Evolutionary conservation across 2,329 filamentous ascomycete species (phyloP), one percentile per base, ranked within the genome.

Genomic region (Sarocladium strictum): DNA sequence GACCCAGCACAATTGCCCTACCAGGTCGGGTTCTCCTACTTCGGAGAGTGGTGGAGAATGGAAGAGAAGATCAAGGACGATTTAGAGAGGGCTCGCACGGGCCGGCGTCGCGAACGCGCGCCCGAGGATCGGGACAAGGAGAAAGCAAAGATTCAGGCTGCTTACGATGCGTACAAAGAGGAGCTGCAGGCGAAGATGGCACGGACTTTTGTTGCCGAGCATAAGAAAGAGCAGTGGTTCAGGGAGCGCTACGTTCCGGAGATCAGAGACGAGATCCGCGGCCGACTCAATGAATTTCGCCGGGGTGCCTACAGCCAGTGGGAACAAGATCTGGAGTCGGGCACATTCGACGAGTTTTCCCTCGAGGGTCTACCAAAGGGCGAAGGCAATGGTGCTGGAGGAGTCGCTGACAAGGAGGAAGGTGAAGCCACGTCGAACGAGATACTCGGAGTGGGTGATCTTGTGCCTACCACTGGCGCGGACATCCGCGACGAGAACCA

Each of bases 141-240:
- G 68, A 87, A 90, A 67, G 82, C 83, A 52, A 86, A 83, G 69
- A 93, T 93, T 21, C 89, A 93, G 63, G 75, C 76, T 14, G 83
- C 83, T 1, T 87, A 87, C 61, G 84, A 87, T 62, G 60, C 74
- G 1, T 87, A 87, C 65, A 86, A 86, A 61, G 84, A 87, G 64
- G 83, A 86, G 33, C 72, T 87, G 2, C 84, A 87, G 63, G 83
- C 79, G 3, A 86, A 85, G 67, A 93, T 96, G 87, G 92, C 94
- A 0, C 85, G 91, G 60, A 78, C 82, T 1, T 99, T 99, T 67
- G 94, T 99, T 40, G 83, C 87, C 51, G 87, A 91, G 62, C 94
- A 99, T 72, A 96, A 96, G 68, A 85, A 85, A 41, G 94, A 99
- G 69, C 93, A 99, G 67, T 99, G 94, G 94, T 99, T 99, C 74